Base-by-base conservation (phyloP, 768 basidiomycete genomes). In the Suillus cothurnatus region DNA sequence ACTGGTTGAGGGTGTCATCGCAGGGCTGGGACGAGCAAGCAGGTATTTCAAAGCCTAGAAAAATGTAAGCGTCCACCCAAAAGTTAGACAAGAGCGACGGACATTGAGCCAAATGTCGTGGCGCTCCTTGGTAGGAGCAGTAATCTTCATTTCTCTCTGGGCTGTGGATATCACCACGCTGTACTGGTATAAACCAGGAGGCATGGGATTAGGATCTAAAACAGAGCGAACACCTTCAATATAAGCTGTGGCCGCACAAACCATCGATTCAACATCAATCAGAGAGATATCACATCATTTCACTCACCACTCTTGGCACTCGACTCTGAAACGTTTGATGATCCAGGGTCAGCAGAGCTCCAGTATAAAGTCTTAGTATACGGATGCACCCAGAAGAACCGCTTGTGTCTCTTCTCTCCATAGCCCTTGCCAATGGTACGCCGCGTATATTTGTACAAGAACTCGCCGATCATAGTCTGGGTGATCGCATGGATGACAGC, bases 321-420 rank as follows among this genome's bases (percentile, higher is more conserved):
- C 9, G 94, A 94, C 80, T 98, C 95, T 1, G 90, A 87, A 21
- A 94, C 92, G 70, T 89, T 89, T 45, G 87, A 86, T 31, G 93
- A 93, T 34, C 94, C 95, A 59, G 97, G 97, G 79, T 99, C 97
- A 12, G 89, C 88, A 21, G 93, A 90, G 72, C 94, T 94, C 97
- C 97, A 99, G 77, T 99, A 98, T 65, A 99, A 72, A 6, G 95
- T 98, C 81, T 94, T 94, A 47, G 96, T 99, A 75, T 99, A 99
- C 23, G 97, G 97, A 78, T 99, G 97, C n/a, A 99, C 90, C 97
- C 97, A 99, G 85, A 99, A 97, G 88, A 95, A 99, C 43, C 97
- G 85, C 76, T 88, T 90, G 78, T 99, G 97, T 61, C 96, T 82
- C 75, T 87, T 89, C 75, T 94, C 91, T 26, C 93, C 93, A 74